Conservation (phyloP, 176 grass and related monocot species). For the Aegilops longissima region DNA sequence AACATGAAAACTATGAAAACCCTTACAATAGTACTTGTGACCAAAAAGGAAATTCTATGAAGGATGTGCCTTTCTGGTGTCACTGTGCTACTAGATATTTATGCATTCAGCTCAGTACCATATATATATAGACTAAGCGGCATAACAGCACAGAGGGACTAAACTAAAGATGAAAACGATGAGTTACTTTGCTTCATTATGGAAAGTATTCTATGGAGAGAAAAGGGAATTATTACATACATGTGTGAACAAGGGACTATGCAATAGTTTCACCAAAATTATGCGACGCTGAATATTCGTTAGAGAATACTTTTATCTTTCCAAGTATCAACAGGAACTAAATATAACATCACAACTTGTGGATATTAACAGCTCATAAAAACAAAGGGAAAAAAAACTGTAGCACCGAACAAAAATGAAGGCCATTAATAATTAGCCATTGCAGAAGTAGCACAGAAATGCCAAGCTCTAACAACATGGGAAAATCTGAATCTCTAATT, state of each 20-base stretch:
- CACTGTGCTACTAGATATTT: neutral
- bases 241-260: neutral
- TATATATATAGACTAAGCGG: neutral
- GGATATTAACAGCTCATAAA: neutral
- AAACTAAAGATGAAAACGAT: neutral
- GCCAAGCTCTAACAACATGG: neutral
- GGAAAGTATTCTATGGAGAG: neutral
- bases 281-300: neutral
- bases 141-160: neutral
- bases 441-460: neutral
- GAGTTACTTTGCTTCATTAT: neutral
- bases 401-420: neutral
- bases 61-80: neutral
- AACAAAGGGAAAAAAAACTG: neutral
- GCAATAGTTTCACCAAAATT: neutral
- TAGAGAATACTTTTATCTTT: neutral
- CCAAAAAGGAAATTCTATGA: neutral
- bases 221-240: no score
- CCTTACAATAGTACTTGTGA: neutral
- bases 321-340: neutral
- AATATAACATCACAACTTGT: neutral
- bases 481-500: neutral
- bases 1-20: slow-evolving; percentile 1
- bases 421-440: neutral
- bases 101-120: neutral